A percentile compares a stretch with the other conserved stretches of the same genome.
phyloP scores from a whole-genome alignment of 2,329 filamentous ascomycete genomes.

The Aureobasidium zeae region DNA sequence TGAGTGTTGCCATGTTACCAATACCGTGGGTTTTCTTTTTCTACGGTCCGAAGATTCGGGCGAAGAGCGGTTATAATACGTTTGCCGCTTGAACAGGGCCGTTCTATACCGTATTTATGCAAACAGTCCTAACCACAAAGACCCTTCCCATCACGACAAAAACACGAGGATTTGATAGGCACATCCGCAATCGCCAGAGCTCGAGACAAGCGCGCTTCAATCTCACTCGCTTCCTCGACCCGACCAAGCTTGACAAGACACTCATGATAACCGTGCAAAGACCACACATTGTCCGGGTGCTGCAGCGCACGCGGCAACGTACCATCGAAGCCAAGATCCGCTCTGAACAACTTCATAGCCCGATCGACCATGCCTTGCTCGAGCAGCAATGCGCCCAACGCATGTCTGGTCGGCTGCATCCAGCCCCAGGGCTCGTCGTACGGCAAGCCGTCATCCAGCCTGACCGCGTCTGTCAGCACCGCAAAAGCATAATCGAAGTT shows the following conservation, averaged over 20 bases:
- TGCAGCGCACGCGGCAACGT: slow-evolving; percentile 54
- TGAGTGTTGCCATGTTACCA: slow-evolving; percentile 30
- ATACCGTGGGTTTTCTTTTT: slow-evolving; percentile 33
- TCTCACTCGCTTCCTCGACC: slow-evolving; percentile 38
- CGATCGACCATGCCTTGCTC: slow-evolving; percentile 47
- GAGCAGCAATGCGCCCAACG: slow-evolving; percentile 56
- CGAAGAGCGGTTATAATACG: too few species aligned
- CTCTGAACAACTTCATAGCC: slow-evolving; percentile 31
- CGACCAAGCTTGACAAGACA: slow-evolving; percentile 50
- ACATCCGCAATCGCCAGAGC: slow-evolving; percentile 52
- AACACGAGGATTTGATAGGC: slow-evolving; percentile 49
- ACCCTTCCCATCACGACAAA: slow-evolving; percentile 38
- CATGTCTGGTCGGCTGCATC: slow-evolving; percentile 66
- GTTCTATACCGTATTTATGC: too few species aligned
- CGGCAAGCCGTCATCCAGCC: slow-evolving; percentile 51
- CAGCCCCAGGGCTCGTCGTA: slow-evolving; percentile 70
- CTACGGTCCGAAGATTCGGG: too few species aligned
- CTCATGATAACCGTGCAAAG: slow-evolving; percentile 63
- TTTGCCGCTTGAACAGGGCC: too few species aligned
- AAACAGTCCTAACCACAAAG: too few species aligned
- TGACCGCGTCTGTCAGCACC: slow-evolving; percentile 47
- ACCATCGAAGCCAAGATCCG: slow-evolving; percentile 35
- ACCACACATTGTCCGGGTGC: slow-evolving; percentile 68
- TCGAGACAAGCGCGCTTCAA: slow-evolving; percentile 42
- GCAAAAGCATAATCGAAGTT: slow-evolving; percentile 51